phyloP scores from a whole-genome alignment of 352 stramenopile genomes.

The Phytopythium mirpurense region DNA sequence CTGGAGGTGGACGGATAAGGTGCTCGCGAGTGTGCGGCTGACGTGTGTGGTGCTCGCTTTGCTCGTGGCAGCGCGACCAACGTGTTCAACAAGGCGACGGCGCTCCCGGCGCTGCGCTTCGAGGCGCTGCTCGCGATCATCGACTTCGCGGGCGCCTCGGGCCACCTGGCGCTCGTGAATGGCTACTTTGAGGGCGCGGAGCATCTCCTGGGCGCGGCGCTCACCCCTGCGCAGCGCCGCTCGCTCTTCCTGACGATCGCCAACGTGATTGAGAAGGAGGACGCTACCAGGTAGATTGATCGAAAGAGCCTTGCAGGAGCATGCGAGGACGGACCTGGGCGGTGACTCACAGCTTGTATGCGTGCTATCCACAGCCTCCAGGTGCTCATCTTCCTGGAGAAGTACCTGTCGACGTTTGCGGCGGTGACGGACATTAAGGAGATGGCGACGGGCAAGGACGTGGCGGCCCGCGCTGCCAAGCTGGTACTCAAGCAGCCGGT shows the following conservation, averaged over 20 bases:
- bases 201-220: slow-evolving; percentile 35
- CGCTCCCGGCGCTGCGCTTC: slow-evolving; percentile 58
- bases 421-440: slow-evolving; percentile 46
- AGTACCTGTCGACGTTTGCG: slow-evolving; percentile 62
- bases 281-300: slow-evolving; percentile 5
- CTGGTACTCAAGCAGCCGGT: slow-evolving; percentile 89
- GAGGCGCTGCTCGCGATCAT: slow-evolving; percentile 61
- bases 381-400: slow-evolving; percentile 66
- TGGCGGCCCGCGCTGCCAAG: slow-evolving; percentile 75
- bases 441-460: slow-evolving; percentile 53
- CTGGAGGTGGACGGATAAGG: neutral
- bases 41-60: too few relatives aligned
- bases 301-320: neutral
- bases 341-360: neutral
- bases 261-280: slow-evolving; percentile 54
- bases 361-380: slow-evolving; percentile 28
- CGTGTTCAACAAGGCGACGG: slow-evolving; percentile 71
- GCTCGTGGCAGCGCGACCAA: slow-evolving; percentile 33
- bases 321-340: neutral
- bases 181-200: slow-evolving; percentile 73
- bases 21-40: neutral
- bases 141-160: slow-evolving; percentile 43
- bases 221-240: slow-evolving; percentile 47
- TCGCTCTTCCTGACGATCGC: slow-evolving; percentile 64
- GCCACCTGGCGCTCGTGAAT: slow-evolving; percentile 54